A percentile compares a stretch with the other conserved stretches of the same genome.
Evolutionary conservation across 805 yeast species (phyloP).

Genomic region (Pichia occidentalis): DNA sequence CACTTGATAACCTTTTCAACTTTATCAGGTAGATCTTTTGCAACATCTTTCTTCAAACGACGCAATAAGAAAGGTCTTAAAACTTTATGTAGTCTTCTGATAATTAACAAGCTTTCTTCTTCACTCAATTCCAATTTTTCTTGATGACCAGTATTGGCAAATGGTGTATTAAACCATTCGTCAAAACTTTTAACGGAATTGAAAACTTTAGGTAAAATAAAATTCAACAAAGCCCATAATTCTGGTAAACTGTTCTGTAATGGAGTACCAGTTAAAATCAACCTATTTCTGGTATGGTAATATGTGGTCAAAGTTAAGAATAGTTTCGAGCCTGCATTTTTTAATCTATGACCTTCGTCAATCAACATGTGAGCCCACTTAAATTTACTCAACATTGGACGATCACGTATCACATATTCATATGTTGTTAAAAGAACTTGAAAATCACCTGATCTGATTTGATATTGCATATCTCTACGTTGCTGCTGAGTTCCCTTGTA

Average conservation of each 20-base stretch:
- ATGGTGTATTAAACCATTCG: slow-evolving; percentile 87
- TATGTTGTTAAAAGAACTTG: slow-evolving; percentile 74
- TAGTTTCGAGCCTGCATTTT: slow-evolving; percentile 67
- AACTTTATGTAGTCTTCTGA: slow-evolving; percentile 80
- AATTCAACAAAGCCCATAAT: slow-evolving; percentile 77
- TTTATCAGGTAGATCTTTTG: slow-evolving; percentile 78
- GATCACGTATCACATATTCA: slow-evolving; percentile 74
- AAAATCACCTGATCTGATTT: slow-evolving; percentile 62
- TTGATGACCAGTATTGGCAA: slow-evolving; percentile 77
- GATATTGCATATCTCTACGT: slow-evolving; percentile 59
- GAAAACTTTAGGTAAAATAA: slow-evolving; percentile 77
- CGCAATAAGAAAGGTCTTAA: slow-evolving; percentile 78
- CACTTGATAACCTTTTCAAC: slow-evolving; percentile 79
- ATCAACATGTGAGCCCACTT: slow-evolving; percentile 83
- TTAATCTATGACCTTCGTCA: slow-evolving; percentile 90
- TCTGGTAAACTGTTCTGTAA: slow-evolving; percentile 80
- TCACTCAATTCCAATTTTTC: slow-evolving; percentile 76
- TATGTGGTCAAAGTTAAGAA: slow-evolving; percentile 64
- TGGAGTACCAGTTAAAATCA: slow-evolving; percentile 85
- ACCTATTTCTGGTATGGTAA: slow-evolving; percentile 68
- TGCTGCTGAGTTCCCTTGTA: slow-evolving; percentile 75
- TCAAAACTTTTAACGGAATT: slow-evolving; percentile 81
- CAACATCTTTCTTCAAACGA: slow-evolving; percentile 82
- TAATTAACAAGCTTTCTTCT: slow-evolving; percentile 78
- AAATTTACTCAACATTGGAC: slow-evolving; percentile 60